Percentiles rank a stretch among this genome's conserved stretches.
Evolutionary conservation across 768 basidiomycete genomes (phyloP).

Genomic region (Lyophyllum decastes): DNA sequence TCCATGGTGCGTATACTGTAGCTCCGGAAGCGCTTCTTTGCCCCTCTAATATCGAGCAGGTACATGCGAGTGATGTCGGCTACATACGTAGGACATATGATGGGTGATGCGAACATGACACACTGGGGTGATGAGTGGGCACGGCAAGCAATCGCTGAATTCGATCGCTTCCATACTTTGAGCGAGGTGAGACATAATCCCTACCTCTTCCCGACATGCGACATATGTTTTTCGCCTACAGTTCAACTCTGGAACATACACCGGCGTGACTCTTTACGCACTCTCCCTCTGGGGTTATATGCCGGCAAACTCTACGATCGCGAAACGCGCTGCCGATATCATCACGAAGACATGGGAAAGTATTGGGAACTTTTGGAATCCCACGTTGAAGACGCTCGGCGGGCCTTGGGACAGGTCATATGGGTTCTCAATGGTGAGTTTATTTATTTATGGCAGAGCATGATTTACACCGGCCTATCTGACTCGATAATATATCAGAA

Average conservation of each 20-base stretch:
- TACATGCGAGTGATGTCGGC: conserved; percentile 33
- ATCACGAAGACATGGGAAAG: conserved; percentile 26
- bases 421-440: conserved; percentile 27
- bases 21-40: not conserved
- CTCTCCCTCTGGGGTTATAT: conserved; percentile 33
- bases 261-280: conserved; percentile 29
- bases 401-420: conserved; percentile 31
- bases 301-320: conserved; percentile 28
- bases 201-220: not conserved
- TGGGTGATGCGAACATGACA: conserved; percentile 29
- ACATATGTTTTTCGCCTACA: conserved; percentile 1
- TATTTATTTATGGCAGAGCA: not conserved
- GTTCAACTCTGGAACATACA: conserved; percentile 33
- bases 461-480: not conserved
- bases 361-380: conserved; percentile 26
- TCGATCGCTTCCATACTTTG: conserved; percentile 25
- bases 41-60: conserved; percentile 10
- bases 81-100: conserved; percentile 31
- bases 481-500: conserved; percentile 11
- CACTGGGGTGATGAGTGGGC: conserved; percentile 33
- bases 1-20: conserved; percentile 21
- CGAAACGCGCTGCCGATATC: conserved; percentile 20
- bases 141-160: conserved; percentile 24
- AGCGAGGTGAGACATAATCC: conserved; percentile 23
- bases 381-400: conserved; percentile 26